Conservation (phyloP, 192 early-diverging fungal genomes). For the Umbelopsis vinacea region DNA sequence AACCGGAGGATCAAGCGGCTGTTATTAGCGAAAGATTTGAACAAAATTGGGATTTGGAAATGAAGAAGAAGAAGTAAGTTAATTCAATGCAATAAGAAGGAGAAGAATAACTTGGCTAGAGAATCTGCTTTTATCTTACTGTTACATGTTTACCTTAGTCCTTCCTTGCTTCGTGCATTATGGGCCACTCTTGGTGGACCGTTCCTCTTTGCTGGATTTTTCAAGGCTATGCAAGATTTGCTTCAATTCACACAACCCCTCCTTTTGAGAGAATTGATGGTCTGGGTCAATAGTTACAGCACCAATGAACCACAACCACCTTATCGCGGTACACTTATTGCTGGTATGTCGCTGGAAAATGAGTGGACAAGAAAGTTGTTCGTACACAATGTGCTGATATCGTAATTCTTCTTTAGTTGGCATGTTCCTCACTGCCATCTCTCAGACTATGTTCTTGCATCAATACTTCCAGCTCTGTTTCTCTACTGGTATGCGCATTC, state of each 20-base stretch:
- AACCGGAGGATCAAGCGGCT: slow-evolving; percentile 58
- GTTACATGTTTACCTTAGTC: slow-evolving; percentile 42
- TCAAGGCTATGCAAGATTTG: slow-evolving; percentile 79
- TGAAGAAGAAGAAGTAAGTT: slow-evolving; percentile 52
- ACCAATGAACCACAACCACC: slow-evolving; percentile 60
- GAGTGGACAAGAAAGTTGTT: background rate
- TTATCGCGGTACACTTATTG: slow-evolving; percentile 81
- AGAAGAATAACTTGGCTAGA: too few species aligned
- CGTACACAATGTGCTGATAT: background rate
- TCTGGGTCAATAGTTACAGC: slow-evolving; percentile 64
- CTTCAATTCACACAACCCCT: slow-evolving; percentile 80
- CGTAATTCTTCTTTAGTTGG: slow-evolving; percentile 29
- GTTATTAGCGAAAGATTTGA: slow-evolving; percentile 68
- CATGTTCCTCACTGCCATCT: slow-evolving; percentile 77
- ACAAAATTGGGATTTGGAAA: slow-evolving; percentile 71
- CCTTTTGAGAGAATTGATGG: slow-evolving; percentile 74
- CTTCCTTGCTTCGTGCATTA: slow-evolving; percentile 75
- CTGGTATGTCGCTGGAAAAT: slow-evolving; percentile 38
- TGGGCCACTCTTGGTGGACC: slow-evolving; percentile 61
- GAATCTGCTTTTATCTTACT: background rate
- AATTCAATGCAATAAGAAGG: background rate
- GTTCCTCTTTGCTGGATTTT: slow-evolving; percentile 74
- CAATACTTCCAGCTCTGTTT: slow-evolving; percentile 90
- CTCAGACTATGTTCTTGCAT: slow-evolving; percentile 82
- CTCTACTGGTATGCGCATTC: slow-evolving; percentile 73